Base-by-base conservation (phyloP, 352 stramenopile species). In the Hyphochytrium catenoides region DNA sequence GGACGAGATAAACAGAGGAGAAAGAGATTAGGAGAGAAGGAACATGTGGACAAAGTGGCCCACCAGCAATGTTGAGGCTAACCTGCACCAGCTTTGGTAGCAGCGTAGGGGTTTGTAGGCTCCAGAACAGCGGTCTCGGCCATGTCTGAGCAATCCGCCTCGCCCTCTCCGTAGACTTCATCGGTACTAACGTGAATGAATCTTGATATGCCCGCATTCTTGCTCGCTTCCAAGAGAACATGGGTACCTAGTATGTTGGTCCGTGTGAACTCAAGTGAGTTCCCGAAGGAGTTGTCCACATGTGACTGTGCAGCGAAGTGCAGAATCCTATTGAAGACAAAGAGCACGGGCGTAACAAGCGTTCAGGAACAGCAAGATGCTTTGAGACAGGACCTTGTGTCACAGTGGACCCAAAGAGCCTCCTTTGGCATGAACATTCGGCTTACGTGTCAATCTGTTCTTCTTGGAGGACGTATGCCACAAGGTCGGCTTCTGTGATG, bases 181-280 rank as follows among this genome's bases (percentile, higher is more conserved):
- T 98, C 89, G 8, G 89, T 97, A 27, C 74, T 94, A 17, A 97
- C 84, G 51, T 97, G 86, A 43, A 97, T 78, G 49, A 98, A 98
- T 9, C 72, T 58, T 24, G 64, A 66, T 38, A 98, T 74, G 9
- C 56, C 37, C 29, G 64, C 66, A 44, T 82, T 52, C 21, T 67
- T 51, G 24, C 84, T 82, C 30, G 78, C 79, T 52, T 98, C 90
- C 3, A 98, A 59, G 19, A 98, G 51, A 11, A 96, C 83, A 49
- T 97, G 88, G 3, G 91, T 98, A 25, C 91, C 91, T 26, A 93
- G 57, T 34, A 97, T 94, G 54, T 98, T 98, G 43, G 83, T 95
- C 36, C 93, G 70, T 29, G 84, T 95, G 50, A 98, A 98, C 39
- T 74, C 65, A 51, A 97, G 87, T 20, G 83, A 95, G 51, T 98